These are phyloP conservation scores for Aureobasidium mangrovei DNA, from an alignment of 2,329 filamentous ascomycete species.

Conservation along the genomic window DNA sequence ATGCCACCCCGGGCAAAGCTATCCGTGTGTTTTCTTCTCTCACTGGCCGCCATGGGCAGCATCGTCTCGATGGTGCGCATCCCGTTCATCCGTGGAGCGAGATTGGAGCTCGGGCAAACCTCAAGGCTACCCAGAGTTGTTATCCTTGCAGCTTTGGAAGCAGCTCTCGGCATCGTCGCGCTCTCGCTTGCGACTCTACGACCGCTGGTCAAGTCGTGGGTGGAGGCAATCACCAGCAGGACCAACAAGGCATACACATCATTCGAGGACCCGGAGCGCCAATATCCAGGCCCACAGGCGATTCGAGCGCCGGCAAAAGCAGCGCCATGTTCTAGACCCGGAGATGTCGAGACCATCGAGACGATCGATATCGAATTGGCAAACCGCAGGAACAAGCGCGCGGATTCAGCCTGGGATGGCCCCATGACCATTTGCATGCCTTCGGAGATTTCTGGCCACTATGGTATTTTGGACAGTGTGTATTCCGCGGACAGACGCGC, in stretches of 20 bases:
- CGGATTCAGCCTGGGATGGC: neutral
- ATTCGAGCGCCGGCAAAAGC: neutral
- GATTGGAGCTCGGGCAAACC: slow-evolving; percentile 19
- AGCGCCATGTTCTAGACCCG: neutral
- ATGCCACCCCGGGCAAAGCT: slow-evolving; percentile 35
- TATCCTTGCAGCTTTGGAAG: slow-evolving; percentile 26
- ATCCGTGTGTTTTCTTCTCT: slow-evolving; percentile 34
- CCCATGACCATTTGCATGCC: neutral
- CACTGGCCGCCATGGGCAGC: slow-evolving; percentile 27
- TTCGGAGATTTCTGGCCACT: neutral
- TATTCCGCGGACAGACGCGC: slow-evolving; percentile 3
- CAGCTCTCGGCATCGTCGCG: slow-evolving; percentile 24
- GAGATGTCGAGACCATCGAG: neutral
- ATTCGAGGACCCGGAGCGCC: neutral
- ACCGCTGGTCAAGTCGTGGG: slow-evolving; percentile 17
- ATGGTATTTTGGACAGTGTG: slow-evolving; percentile 3
- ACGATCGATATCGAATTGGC: neutral
- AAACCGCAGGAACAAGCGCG: neutral
- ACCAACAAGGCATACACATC: neutral
- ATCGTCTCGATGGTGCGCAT: slow-evolving; percentile 22
- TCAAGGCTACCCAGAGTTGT: slow-evolving; percentile 21
- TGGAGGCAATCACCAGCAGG: slow-evolving; percentile 1
- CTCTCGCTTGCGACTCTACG: slow-evolving; percentile 15
- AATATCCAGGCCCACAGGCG: neutral
- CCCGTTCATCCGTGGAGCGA: slow-evolving; percentile 18